A percentile compares a stretch with the other conserved stretches of the same genome.
These are phyloP conservation scores for Gonapodya prolifera DNA, from an alignment of 192 early-diverging fungal species.

Conservation along the genomic window DNA sequence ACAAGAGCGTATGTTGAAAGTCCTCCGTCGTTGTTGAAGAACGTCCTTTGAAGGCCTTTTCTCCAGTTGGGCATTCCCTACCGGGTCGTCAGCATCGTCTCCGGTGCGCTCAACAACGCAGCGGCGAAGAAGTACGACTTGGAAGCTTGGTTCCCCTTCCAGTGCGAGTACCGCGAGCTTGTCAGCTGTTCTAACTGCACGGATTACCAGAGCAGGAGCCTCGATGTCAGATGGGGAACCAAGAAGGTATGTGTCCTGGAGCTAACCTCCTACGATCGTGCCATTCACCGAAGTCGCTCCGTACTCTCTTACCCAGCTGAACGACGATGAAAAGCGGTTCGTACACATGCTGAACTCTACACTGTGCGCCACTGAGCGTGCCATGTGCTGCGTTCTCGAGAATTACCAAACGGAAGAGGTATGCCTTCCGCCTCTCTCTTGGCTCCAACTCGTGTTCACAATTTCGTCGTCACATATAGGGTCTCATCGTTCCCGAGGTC, in stretches of 20 bases:
- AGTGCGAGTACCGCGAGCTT: constrained; percentile 94
- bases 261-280: neutral
- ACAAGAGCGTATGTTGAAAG: constrained; percentile 43
- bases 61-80: constrained; percentile 78
- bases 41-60: neutral
- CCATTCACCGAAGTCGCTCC: neutral
- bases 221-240: constrained; percentile 91
- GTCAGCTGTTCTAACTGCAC: constrained; percentile 99
- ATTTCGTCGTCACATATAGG: constrained; percentile 14
- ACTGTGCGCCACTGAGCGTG: constrained; percentile 86
- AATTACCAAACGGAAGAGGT: constrained; percentile 78
- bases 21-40: neutral
- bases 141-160: constrained; percentile 99
- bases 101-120: constrained; percentile 95
- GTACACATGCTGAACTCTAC: constrained; percentile 98
- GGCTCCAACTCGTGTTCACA: neutral
- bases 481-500: constrained; percentile 72
- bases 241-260: constrained; percentile 54
- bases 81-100: constrained; percentile 90
- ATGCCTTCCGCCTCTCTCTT: neutral
- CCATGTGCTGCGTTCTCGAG: constrained; percentile 89
- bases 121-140: constrained; percentile 99
- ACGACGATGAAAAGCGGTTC: constrained; percentile 85
- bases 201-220: constrained; percentile 87
- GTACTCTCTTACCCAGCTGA: constrained; percentile 32